phyloP scores from a whole-genome alignment of 2,329 filamentous ascomycete genomes.

The Talaromyces sp. region DNA sequence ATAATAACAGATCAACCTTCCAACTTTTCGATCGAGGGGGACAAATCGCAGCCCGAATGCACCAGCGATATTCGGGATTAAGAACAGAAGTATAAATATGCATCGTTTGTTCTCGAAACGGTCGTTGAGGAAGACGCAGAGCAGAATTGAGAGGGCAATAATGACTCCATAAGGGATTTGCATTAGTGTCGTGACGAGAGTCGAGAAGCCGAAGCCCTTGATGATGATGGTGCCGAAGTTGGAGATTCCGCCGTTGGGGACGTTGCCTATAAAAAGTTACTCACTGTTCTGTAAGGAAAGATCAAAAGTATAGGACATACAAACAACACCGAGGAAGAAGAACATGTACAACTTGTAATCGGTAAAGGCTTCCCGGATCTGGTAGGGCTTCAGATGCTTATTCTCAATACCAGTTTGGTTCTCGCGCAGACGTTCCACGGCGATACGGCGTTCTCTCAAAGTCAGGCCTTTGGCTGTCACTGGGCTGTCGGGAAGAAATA shows the following conservation, averaged over 20 bases:
- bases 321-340: constrained; percentile 51
- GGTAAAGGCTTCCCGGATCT: constrained; percentile 56
- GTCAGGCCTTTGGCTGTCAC: constrained; percentile 55
- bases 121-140: constrained; percentile 51
- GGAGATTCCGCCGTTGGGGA: constrained; percentile 57
- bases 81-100: constrained; percentile 56
- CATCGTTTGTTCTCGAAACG: constrained; percentile 51
- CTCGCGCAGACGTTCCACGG: constrained; percentile 54
- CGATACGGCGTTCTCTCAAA: constrained; percentile 53
- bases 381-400: constrained; percentile 54
- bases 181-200: constrained; percentile 55
- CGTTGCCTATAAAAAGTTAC: constrained; percentile 38
- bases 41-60: constrained; percentile 60
- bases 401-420: constrained; percentile 63
- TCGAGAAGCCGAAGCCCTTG: constrained; percentile 56
- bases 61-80: constrained; percentile 60
- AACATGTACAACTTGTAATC: constrained; percentile 63
- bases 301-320: constrained; percentile 24
- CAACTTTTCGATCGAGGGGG: constrained; percentile 50
- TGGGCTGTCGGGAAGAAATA: constrained; percentile 59
- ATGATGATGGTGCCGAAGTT: constrained; percentile 62
- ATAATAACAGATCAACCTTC: constrained; percentile 59
- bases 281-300: not conserved
- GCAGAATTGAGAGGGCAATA: constrained; percentile 52
- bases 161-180: constrained; percentile 53